Evolutionary conservation across 805 yeast species (phyloP).

Genomic region (Schwanniomyces vanrijiae): DNA sequence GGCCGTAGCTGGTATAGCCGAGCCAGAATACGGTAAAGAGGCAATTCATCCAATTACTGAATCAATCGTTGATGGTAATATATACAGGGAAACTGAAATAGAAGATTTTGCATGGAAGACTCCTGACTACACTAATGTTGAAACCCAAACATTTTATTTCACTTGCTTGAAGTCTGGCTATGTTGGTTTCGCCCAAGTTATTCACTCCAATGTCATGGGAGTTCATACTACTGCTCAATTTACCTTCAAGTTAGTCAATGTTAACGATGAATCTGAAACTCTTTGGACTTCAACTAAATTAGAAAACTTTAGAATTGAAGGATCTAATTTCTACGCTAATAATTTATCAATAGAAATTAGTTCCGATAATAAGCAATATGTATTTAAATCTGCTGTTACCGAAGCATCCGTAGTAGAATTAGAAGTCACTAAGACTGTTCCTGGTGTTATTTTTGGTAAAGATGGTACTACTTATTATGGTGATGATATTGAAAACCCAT

Average conservation of each 20-base stretch:
- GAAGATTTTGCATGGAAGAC: slow-evolving; percentile 74
- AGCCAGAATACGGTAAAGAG: slow-evolving; percentile 93
- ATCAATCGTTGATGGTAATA: slow-evolving; percentile 40
- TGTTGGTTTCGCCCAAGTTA: slow-evolving; percentile 89
- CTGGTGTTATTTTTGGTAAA: slow-evolving; percentile 86
- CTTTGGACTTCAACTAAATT: slow-evolving; percentile 93
- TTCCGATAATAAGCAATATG: slow-evolving; percentile 48
- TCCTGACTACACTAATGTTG: slow-evolving; percentile 86
- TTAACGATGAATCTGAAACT: slow-evolving; percentile 43
- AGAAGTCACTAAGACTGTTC: slow-evolving; percentile 56
- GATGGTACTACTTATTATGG: slow-evolving; percentile 89
- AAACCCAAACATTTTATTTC: slow-evolving; percentile 92
- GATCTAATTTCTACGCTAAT: slow-evolving; percentile 79
- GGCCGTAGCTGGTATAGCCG: slow-evolving; percentile 96
- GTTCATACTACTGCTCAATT: slow-evolving; percentile 89
- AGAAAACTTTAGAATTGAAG: slow-evolving; percentile 72
- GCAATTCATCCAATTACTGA: slow-evolving; percentile 85
- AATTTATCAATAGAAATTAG: slow-evolving; percentile 63
- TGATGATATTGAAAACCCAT: slow-evolving; percentile 76
- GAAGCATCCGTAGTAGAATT: slow-evolving; percentile 72
- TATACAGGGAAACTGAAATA: slow-evolving; percentile 53
- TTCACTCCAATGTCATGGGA: slow-evolving; percentile 90
- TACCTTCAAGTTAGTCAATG: slow-evolving; percentile 77
- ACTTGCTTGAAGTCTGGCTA: slow-evolving; percentile 59
- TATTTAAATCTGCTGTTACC: slow-evolving; percentile 62